Conservation (phyloP, 257 asterid genomes). For the Solanum infundibuliforme region DNA sequence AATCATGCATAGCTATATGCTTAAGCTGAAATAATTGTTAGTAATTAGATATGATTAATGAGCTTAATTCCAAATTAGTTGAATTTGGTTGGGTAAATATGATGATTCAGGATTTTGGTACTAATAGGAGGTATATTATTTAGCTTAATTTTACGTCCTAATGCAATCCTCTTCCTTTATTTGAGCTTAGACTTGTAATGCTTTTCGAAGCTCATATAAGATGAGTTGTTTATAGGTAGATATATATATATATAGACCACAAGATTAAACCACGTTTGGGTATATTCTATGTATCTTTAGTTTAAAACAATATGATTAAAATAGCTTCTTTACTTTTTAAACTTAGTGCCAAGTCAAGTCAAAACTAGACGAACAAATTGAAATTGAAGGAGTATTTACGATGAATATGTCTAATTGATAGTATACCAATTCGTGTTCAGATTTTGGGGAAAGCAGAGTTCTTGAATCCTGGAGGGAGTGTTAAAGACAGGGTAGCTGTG, state of each 20-base stretch:
- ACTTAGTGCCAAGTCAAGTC: neutral
- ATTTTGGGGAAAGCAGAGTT: conserved; percentile 94
- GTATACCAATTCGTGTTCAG: conserved; percentile 20
- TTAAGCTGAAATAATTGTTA: neutral
- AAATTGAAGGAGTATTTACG: neutral
- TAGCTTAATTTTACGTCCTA: neutral
- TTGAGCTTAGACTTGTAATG: neutral
- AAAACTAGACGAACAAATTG: neutral
- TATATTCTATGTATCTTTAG: neutral
- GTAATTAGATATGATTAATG: neutral
- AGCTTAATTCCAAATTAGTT: neutral
- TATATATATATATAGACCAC: neutral
- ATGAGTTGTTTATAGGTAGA: neutral
- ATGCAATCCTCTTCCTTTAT: neutral
- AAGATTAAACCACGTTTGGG: neutral
- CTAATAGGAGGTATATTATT: neutral
- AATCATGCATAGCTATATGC: neutral
- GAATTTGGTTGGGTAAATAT: neutral
- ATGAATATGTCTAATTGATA: neutral
- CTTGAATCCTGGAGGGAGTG: conserved; percentile 96
- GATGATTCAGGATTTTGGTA: neutral
- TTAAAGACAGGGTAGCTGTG: conserved; percentile 89
- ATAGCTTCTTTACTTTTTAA: neutral
- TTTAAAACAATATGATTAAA: neutral
- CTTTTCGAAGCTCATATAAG: neutral